phyloP scores from a whole-genome alignment of 169 alveolate species.

The Plasmodium knowlesi region DNA sequence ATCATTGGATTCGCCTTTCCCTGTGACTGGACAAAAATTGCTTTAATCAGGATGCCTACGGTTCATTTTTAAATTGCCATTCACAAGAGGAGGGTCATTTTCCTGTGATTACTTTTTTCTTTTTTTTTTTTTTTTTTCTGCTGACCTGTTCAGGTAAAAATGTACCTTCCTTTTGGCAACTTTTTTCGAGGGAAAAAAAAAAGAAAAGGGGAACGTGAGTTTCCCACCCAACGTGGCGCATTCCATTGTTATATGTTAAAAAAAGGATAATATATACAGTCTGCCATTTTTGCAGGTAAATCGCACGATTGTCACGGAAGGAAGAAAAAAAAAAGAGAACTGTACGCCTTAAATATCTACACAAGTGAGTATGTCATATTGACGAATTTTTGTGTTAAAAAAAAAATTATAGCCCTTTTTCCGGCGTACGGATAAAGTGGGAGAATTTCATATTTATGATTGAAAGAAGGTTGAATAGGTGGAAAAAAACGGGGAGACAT shows the following conservation, averaged over 20 bases:
- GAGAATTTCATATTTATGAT: not conserved
- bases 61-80: not conserved
- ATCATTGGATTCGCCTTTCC: not conserved
- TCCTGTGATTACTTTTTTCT: not conserved
- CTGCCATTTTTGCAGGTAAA: not conserved
- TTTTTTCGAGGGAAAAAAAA: not conserved
- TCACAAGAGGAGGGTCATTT: not conserved
- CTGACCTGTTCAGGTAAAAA: conserved; percentile 23
- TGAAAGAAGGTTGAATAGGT: not conserved
- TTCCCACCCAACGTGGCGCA: not conserved
- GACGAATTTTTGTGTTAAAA: not conserved
- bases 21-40: not conserved
- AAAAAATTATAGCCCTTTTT: not conserved
- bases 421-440: not conserved
- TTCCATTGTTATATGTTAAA: not conserved
- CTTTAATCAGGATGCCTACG: not conserved
- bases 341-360: not conserved
- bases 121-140: not conserved
- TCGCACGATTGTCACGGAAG: not conserved
- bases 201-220: not conserved
- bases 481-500: not conserved
- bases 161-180: not conserved
- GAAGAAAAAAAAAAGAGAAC: too few relatives aligned
- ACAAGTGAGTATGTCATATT: not conserved
- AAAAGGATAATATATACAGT: not conserved